Base-by-base conservation (phyloP, 2,329 filamentous ascomycete genomes). In the Xylaria sp. region DNA sequence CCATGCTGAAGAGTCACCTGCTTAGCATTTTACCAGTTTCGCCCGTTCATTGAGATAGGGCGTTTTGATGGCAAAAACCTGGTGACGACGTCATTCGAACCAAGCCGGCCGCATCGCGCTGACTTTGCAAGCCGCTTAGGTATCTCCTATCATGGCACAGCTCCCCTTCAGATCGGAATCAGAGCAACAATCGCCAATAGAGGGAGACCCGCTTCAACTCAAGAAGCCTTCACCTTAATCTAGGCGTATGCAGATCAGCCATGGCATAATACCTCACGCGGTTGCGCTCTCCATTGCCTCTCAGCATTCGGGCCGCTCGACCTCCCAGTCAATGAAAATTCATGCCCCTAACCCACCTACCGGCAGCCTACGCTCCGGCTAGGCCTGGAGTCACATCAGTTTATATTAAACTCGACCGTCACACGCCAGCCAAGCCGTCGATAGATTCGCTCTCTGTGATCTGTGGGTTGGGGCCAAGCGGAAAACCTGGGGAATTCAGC, bases 401-500 rank as follows among this genome's bases (percentile, higher is more conserved):
- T n/a, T 65, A 72, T 64, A 71, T 69, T 69, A 71, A 66, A 55
- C 32, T 8, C 59, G 64, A 52, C 48, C 58, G 55, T 57, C 59
- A 63, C 4, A 60, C 61, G 69, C 56, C 66, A 46, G 37, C 41
- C 51, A 6, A 50, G 28, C 6, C 57, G 37, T 9, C 20, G 59
- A 63, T 63, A 48, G 41, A 44, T 64, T 58, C 51, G 39, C 62
- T 67, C 60, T 61, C 51, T 61, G 46, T 60, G 59, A 70, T 65
- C 65, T 59, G 55, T 64, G 65, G 61, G 65, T 69, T 64, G 68
- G 69, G 63, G 63, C 64, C 73, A 59, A 71, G 72, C 70, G 73
- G 60, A 64, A 71, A 75, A 69, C 63, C 74, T 76, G 73, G 75
- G 70, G 75, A 66, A 75, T 75, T 74, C 70, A 72, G 63, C 73